Evolutionary conservation across 2,329 filamentous ascomycete species (phyloP).

Genomic region (Pestalotiopsis sp.): DNA sequence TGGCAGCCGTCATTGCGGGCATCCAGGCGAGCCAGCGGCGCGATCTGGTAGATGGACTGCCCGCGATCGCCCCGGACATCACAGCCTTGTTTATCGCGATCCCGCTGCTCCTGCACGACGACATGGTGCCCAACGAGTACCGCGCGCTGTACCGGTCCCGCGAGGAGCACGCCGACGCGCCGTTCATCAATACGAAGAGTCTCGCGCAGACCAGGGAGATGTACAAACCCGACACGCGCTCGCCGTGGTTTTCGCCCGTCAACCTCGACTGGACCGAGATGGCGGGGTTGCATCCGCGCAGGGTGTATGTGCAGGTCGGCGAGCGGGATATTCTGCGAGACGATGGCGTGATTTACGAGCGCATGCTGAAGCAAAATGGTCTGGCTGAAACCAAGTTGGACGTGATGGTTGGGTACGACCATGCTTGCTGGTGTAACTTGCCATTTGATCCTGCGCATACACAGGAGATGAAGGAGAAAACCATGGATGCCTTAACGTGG

Average conservation of each 20-base stretch:
- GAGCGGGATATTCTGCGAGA: conserved; percentile 10
- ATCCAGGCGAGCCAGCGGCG: not conserved
- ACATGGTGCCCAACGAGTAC: not conserved
- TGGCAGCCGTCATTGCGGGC: conserved; percentile 15
- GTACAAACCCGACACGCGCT: not conserved
- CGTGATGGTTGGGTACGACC: not conserved
- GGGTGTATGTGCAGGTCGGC: conserved; percentile 8
- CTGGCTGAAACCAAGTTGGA: not conserved
- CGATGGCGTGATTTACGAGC: conserved; percentile 13
- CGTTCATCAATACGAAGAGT: not conserved
- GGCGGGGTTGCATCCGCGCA: not conserved
- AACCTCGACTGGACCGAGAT: not conserved
- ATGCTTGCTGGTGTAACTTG: not conserved
- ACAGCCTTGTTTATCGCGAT: conserved; percentile 4
- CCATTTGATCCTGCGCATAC: not conserved
- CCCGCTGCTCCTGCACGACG: not conserved
- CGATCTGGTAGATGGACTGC: conserved; percentile 1
- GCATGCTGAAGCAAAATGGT: not conserved
- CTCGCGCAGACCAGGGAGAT: not conserved
- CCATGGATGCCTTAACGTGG: not conserved
- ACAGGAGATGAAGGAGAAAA: not conserved
- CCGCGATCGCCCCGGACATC: conserved; percentile 15
- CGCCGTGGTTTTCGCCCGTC: not conserved
- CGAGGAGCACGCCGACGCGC: not conserved
- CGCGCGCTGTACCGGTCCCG: not conserved